These are phyloP conservation scores for Lithohypha guttulata DNA, from an alignment of 2,329 filamentous ascomycete genomes.

Conservation along the genomic window DNA sequence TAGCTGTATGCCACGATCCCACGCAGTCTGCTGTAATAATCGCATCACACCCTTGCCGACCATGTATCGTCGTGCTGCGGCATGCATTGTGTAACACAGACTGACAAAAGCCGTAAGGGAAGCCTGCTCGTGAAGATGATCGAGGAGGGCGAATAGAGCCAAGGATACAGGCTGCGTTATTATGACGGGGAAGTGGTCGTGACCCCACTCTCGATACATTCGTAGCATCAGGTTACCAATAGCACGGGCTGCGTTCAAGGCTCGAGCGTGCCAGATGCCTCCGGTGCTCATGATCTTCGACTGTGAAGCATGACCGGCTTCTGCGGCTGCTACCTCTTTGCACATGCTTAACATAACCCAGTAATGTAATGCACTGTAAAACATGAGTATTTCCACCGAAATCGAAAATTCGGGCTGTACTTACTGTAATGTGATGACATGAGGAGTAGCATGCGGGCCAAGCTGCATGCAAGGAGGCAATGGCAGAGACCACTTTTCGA, in stretches of 20 bases:
- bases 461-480: too few relatives aligned
- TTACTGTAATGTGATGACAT: too few relatives aligned
- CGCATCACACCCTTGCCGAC: constrained; percentile 23
- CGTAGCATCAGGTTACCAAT: constrained; percentile 22
- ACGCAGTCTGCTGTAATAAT: constrained; percentile 24
- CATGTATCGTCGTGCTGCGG: constrained; percentile 23
- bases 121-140: constrained; percentile 19
- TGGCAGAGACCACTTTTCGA: too few relatives aligned
- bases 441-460: too few relatives aligned
- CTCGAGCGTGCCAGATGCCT: constrained; percentile 16
- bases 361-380: too few relatives aligned
- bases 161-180: constrained; percentile 25
- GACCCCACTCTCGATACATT: constrained; percentile 24
- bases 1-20: constrained; percentile 18
- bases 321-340: constrained; percentile 3
- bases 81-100: constrained; percentile 21
- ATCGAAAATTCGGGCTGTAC: too few relatives aligned
- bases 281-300: constrained; percentile 8
- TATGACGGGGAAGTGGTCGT: constrained; percentile 26
- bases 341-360: too few relatives aligned
- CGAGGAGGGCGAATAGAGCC: constrained; percentile 25
- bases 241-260: constrained; percentile 22
- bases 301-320: constrained; percentile 19
- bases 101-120: constrained; percentile 23
- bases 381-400: too few relatives aligned